A percentile compares a stretch with the other conserved stretches of the same genome.
These are phyloP conservation scores for Phaeodactylum tricornutum DNA, from an alignment of 108 stramenopile genomes.

Conservation along the genomic window DNA sequence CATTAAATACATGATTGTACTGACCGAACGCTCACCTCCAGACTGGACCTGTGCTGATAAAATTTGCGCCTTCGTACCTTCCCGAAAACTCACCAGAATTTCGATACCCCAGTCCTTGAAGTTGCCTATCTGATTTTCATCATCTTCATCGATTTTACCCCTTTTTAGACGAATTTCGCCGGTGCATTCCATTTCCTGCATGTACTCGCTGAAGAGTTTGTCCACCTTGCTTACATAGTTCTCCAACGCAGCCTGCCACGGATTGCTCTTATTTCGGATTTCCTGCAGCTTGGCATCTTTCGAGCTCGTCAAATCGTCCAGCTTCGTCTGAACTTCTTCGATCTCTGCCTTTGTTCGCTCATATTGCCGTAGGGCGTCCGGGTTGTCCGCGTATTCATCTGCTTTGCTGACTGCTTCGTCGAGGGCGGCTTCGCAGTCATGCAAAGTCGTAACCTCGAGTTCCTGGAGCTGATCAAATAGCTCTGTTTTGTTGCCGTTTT, in stretches of 20 bases:
- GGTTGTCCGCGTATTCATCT: slow-evolving; percentile 45
- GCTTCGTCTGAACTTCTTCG: slow-evolving; percentile 30
- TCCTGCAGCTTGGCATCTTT: slow-evolving; percentile 29
- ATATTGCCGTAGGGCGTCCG: slow-evolving; percentile 47
- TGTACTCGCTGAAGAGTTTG: slow-evolving; percentile 55
- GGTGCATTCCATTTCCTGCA: slow-evolving; percentile 78
- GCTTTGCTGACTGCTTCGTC: slow-evolving; percentile 54
- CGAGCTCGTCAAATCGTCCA: slow-evolving; percentile 31
- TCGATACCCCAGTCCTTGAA: slow-evolving; percentile 83
- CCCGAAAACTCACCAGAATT: slow-evolving; percentile 85
- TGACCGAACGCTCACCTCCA: slow-evolving; percentile 92
- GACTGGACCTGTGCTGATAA: slow-evolving; percentile 85
- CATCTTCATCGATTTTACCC: slow-evolving; percentile 33
- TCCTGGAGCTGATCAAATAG: slow-evolving; percentile 20
- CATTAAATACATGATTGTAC: slow-evolving; percentile 97
- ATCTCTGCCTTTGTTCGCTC: slow-evolving; percentile 50
- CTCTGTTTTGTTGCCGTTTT: slow-evolving; percentile 22
- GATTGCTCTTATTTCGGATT: slow-evolving; percentile 29
- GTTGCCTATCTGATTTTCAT: slow-evolving; percentile 18
- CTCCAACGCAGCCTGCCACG: slow-evolving; percentile 45
- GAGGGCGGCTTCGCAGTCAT: slow-evolving; percentile 40
- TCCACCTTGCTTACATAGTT: slow-evolving; percentile 42
- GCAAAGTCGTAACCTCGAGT: slow-evolving; percentile 12
- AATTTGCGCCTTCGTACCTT: slow-evolving; percentile 45
- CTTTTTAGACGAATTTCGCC: slow-evolving; percentile 44